Conservation (phyloP, 148 eudicot genomes). For the Selenicereus undatus region DNA sequence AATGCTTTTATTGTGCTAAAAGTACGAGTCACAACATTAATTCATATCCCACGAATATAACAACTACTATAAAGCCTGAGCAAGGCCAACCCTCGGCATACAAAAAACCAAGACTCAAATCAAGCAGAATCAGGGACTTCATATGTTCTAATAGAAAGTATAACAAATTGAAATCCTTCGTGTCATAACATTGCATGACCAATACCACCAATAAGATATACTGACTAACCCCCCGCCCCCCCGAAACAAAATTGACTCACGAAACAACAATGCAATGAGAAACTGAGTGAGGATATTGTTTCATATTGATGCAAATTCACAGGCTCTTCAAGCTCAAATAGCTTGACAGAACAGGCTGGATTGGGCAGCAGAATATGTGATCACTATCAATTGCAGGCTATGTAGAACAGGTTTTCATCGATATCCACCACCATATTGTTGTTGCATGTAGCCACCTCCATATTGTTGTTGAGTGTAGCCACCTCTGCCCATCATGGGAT, state of each 20-base stretch:
- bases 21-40: not conserved
- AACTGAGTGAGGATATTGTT: not conserved
- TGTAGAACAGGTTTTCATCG: constrained; percentile 29
- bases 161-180: not conserved
- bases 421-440: constrained; percentile 44
- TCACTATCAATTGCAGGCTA: constrained; percentile 10
- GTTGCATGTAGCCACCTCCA: constrained; percentile 19
- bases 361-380: not conserved
- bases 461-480: constrained; percentile 71
- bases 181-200: not conserved
- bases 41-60: not conserved
- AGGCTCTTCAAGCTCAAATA: constrained; percentile 7
- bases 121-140: not conserved
- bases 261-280: not conserved
- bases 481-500: constrained; percentile 75
- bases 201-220: not conserved
- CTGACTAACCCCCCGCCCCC: too few species aligned
- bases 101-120: not conserved
- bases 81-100: not conserved
- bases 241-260: too few species aligned
- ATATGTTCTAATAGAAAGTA: not conserved
- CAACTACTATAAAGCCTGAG: not conserved
- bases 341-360: not conserved
- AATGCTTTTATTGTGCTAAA: not conserved
- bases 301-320: not conserved